Base-by-base conservation (phyloP, 768 basidiomycete genomes). In the Sutorius australiensis region DNA sequence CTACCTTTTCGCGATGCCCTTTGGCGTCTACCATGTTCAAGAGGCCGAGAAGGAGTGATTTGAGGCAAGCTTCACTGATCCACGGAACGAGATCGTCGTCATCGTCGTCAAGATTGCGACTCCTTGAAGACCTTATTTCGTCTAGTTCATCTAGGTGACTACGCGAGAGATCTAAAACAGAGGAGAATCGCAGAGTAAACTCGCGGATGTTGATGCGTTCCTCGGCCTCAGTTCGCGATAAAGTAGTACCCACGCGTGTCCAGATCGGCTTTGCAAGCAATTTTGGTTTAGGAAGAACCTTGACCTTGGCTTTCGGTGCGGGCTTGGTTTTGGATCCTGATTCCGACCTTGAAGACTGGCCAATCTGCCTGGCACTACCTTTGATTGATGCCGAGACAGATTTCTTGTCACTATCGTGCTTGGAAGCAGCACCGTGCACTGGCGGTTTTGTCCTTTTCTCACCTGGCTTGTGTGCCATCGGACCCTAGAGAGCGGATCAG, bases 161-260 rank as follows among this genome's bases (percentile, higher is more conserved):
- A 75, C 44, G 80, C 64, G 38, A 78, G 21, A 69, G 60, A 71
- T 81, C 79, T 58, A 84, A 66, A 14, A 80, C 50, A 28, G 74
- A 71, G 1, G 75, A 72, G 57, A 91, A 91, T 32, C 89, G 78
- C 43, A 87, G 63, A 11, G 80, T 63, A 64, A 90, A 92, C 67
- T 92, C 89, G 51, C 89, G 82, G 39, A 91, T 84, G 58, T 81
- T 73, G 43, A 91, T 78, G 10, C 89, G 82, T 27, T 77, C 75
- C 56, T 86, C 77, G 1, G 77, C 81, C 37, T 80, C 78, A 1
- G 72, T 61, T 36, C 73, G 69, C 6, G 73, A 68, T 13, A 86
- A 69, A 30, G 57, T 60, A 12, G 75, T 72, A 1, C 72, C 72
- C 6, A 87, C 63, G 6, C 64, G 61, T 5, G 71, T 78, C 89